Base-by-base conservation (phyloP, 257 asterid species). In the Eucommia ulmoides region DNA sequence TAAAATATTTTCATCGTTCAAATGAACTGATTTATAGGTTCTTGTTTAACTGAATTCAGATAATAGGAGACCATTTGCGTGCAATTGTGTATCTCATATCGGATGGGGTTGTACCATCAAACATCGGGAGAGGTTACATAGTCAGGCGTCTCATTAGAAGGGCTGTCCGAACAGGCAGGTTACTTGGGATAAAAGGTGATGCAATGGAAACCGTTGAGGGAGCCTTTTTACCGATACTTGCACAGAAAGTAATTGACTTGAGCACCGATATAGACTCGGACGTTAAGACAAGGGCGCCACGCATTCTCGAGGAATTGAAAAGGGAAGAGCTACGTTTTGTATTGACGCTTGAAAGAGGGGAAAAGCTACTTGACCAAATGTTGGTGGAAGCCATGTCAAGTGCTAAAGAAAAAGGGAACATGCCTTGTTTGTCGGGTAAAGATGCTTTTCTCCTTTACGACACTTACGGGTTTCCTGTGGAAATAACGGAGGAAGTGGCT, bases 51-150 rank as follows among this genome's bases (percentile, higher is more conserved):
- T 25, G 20, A 45, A 24, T 18, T 33, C 88, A 88, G 97, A 74
- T 84, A 59, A 76, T 88, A 20, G 97, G 97, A 59, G 97, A 88
- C 58, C 97, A 88, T 76, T 70, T 82, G 85, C 95, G 97, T 35
- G 97, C 97, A 17, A 61, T 82, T 62, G 94, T 88, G 50, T 88
- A 79, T 78, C 94, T 88, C 55, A 70, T 88, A 76, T 78, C 97
- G 52, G 97, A 88, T 59, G 97, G 97, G 46, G 95, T 84, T 56
- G 60, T 75, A 60, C 97, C 97, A 48, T 88, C 97, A 41, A 88
- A 88, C 66, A 78, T 88, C 2, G 97, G 97, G 44, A 78, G 97
- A 67, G 97, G 97, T 38, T 88, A 88, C 51, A 77, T 88, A n/a
- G 94, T 78, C 42, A 81, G 97, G 49, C 89, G 97, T 49, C 94